These are phyloP conservation scores for Colletotrichum liriopes DNA, from an alignment of 2,329 filamentous ascomycete species.

Conservation along the genomic window DNA sequence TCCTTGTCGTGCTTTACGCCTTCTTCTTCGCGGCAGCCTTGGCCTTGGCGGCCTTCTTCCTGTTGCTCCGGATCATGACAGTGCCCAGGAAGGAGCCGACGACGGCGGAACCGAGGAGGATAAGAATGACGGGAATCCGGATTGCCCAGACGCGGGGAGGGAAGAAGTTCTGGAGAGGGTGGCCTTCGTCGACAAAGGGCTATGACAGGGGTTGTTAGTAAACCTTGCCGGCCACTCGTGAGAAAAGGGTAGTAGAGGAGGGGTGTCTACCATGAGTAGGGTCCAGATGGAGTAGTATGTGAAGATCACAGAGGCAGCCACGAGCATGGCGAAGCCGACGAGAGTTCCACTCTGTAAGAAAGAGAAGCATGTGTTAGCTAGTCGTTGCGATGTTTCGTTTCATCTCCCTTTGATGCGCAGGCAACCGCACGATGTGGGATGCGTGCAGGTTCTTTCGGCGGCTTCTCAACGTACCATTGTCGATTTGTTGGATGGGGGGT, in stretches of 20 bases:
- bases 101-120: conserved; percentile 91
- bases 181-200: conserved; percentile 97
- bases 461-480: conserved; percentile 51
- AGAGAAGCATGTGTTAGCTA: conserved; percentile 28
- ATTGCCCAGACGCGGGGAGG: conserved; percentile 98
- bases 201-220: conserved; percentile 56
- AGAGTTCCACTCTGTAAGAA: conserved; percentile 86
- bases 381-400: background rate
- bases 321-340: conserved; percentile 77
- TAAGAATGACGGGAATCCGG: conserved; percentile 96
- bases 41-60: conserved; percentile 96
- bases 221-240: conserved; percentile 18
- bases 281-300: conserved; percentile 98
- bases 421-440: conserved; percentile 16
- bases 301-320: conserved; percentile 75
- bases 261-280: conserved; percentile 85
- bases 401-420: conserved; percentile 28
- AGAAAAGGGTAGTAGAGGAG: conserved; percentile 23
- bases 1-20: conserved; percentile 67
- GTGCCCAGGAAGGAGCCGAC: conserved; percentile 96
- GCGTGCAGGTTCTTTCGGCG: background rate
- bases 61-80: conserved; percentile 99
- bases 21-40: conserved; percentile 90
- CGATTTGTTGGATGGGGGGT: conserved; percentile 3
- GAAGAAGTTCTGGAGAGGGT: conserved; percentile 95